phyloP scores from a whole-genome alignment of 495 filamentous ascomycete species.

The Platismatia glauca region DNA sequence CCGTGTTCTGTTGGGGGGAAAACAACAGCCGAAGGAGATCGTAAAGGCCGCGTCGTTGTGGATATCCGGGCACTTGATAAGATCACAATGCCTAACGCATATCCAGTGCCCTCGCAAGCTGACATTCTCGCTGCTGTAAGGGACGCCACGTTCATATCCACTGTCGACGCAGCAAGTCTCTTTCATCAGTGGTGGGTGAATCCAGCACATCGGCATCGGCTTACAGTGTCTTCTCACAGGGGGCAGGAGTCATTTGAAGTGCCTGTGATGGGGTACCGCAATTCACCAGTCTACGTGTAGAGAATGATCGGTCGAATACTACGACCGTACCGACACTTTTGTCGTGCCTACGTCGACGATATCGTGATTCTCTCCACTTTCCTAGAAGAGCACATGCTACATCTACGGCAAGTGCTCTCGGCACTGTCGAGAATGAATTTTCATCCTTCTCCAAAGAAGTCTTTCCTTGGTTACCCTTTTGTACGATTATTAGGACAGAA shows the following conservation, averaged over 20 bases:
- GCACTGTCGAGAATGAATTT: too few relatives aligned
- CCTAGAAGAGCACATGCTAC: slow-evolving; percentile 10
- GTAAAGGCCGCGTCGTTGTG: not conserved
- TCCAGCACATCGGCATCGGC: not conserved
- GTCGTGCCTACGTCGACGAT: slow-evolving; percentile 4
- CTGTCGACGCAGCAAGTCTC: not conserved
- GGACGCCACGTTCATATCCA: too few relatives aligned
- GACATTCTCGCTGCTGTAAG: not conserved
- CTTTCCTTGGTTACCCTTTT: too few relatives aligned
- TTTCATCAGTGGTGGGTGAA: not conserved
- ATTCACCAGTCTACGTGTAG: slow-evolving; percentile 5
- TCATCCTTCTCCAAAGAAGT: too few relatives aligned
- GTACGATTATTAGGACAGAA: too few relatives aligned
- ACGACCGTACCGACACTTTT: not conserved
- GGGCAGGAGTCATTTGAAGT: slow-evolving; percentile 7
- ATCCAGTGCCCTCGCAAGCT: not conserved
- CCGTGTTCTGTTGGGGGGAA: too few relatives aligned
- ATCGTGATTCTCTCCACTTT: slow-evolving; percentile 9
- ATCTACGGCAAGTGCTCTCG: too few relatives aligned
- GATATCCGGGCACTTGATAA: not conserved
- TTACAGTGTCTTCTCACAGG: not conserved
- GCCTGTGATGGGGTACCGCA: not conserved
- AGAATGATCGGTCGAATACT: slow-evolving; percentile 1
- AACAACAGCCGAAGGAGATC: too few relatives aligned
- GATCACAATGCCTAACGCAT: not conserved